A percentile compares a stretch with the other conserved stretches of the same genome.
Conservation (phyloP, 331 rosid species). For the Malus hybrid region DNA sequence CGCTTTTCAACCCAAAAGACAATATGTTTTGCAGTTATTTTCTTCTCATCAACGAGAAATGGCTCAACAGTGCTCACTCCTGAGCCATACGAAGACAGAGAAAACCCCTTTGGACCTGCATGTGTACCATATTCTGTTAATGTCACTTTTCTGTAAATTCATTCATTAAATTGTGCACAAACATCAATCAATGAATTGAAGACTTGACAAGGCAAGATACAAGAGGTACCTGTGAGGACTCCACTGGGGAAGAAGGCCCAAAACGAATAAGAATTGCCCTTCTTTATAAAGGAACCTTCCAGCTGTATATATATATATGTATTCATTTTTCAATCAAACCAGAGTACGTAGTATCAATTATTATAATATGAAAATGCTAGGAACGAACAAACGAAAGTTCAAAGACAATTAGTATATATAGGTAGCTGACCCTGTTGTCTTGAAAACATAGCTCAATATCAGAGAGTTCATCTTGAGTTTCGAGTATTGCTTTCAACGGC, state of each 20-base stretch:
- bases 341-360: neutral
- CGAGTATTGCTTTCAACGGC: conserved; percentile 57
- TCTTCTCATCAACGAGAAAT: conserved; percentile 85
- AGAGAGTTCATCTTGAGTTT: conserved; percentile 60
- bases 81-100: conserved; percentile 66
- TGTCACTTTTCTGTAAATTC: too few species aligned
- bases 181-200: too few species aligned
- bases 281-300: conserved; percentile 73
- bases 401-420: neutral
- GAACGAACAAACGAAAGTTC: too few species aligned
- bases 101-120: conserved; percentile 88
- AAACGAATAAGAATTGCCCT: conserved; percentile 55
- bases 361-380: neutral
- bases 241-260: conserved; percentile 95
- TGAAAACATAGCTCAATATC: conserved; percentile 55
- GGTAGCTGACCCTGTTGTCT: conserved; percentile 54
- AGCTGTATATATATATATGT: conserved; percentile 31
- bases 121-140: neutral
- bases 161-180: too few species aligned
- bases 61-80: conserved; percentile 88
- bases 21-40: conserved; percentile 57
- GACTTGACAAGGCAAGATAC: too few species aligned
- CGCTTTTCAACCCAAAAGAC: conserved; percentile 96
- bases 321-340: neutral
- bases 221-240: conserved; percentile 47